phyloP scores from a whole-genome alignment of 179 eudicot genomes.

The Heliamphora pulchella region DNA sequence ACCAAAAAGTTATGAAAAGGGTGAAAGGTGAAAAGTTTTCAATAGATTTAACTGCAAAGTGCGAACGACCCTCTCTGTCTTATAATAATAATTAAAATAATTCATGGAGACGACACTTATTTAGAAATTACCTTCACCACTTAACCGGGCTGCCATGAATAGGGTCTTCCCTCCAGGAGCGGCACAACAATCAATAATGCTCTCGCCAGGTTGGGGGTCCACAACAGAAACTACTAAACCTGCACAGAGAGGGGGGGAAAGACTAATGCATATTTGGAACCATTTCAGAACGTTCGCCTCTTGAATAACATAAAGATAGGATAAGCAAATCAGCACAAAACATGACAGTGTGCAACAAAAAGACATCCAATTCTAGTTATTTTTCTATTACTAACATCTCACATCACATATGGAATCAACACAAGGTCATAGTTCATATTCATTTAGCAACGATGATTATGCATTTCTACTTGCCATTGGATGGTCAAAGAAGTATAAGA shows the following conservation, averaged over 20 bases:
- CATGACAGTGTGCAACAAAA: neutral
- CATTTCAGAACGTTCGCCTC: neutral
- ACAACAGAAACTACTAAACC: slow-evolving; percentile 81
- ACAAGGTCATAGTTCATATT: neutral
- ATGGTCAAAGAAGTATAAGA: neutral
- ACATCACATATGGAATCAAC: neutral
- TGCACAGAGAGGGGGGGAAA: slow-evolving; percentile 22
- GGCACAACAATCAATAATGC: slow-evolving; percentile 88
- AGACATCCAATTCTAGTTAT: neutral
- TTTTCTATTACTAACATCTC: too few species aligned
- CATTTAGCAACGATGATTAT: neutral
- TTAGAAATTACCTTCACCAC: slow-evolving; percentile 53
- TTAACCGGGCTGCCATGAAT: slow-evolving; percentile 79
- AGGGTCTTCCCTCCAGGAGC: slow-evolving; percentile 98
- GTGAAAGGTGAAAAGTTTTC: too few species aligned
- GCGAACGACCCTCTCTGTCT: neutral
- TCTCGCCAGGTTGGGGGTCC: slow-evolving; percentile 87
- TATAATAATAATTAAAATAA: neutral
- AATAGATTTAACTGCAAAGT: too few species aligned
- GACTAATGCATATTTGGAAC: neutral
- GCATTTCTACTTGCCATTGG: neutral
- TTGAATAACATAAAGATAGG: neutral
- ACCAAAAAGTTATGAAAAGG: neutral
- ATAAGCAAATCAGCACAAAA: slow-evolving; percentile 9
- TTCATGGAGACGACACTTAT: neutral